Percentiles rank a stretch among this genome's conserved stretches.
phyloP scores from a whole-genome alignment of 2,329 filamentous ascomycete species.

The Plenodomus lindquistii region DNA sequence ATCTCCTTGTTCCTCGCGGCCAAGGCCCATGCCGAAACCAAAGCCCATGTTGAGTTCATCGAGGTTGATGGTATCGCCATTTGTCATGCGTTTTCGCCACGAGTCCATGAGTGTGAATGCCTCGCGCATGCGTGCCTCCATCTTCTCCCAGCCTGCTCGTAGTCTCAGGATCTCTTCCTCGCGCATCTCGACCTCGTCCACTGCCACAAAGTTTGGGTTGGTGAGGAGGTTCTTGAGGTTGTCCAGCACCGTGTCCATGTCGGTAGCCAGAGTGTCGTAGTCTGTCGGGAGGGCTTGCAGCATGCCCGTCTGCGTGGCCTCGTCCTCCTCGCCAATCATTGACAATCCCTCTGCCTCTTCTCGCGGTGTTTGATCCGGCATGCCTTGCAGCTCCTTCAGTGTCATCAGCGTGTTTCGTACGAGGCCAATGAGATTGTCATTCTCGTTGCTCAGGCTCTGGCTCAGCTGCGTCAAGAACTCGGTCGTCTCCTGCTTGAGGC shows the following conservation, averaged over 20 bases:
- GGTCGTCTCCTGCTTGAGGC: conserved; percentile 83
- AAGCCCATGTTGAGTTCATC: conserved; percentile 65
- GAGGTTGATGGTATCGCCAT: conserved; percentile 67
- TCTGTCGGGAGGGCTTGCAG: conserved; percentile 57
- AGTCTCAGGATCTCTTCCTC: conserved; percentile 88
- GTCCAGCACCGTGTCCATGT: conserved; percentile 77
- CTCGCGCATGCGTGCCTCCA: conserved; percentile 89
- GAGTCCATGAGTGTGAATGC: conserved; percentile 88
- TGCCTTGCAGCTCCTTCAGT: conserved; percentile 66
- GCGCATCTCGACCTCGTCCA: conserved; percentile 90
- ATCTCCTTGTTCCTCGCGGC: conserved; percentile 34
- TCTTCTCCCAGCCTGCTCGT: conserved; percentile 85
- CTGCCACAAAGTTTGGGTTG: conserved; percentile 92
- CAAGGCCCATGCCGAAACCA: conserved; percentile 57
- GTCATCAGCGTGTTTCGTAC: conserved; percentile 72
- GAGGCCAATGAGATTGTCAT: conserved; percentile 76
- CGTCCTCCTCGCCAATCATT: conserved; percentile 36
- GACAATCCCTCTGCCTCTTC: conserved; percentile 32
- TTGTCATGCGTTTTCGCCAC: conserved; percentile 82
- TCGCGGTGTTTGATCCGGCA: conserved; percentile 45
- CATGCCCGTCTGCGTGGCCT: conserved; percentile 38
- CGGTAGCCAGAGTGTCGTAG: conserved; percentile 69
- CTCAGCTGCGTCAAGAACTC: conserved; percentile 86
- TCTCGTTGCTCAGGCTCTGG: conserved; percentile 85
- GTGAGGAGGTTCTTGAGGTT: conserved; percentile 84